Conservation (phyloP, 192 early-diverging fungal genomes). For the Entrophospora sp. region DNA sequence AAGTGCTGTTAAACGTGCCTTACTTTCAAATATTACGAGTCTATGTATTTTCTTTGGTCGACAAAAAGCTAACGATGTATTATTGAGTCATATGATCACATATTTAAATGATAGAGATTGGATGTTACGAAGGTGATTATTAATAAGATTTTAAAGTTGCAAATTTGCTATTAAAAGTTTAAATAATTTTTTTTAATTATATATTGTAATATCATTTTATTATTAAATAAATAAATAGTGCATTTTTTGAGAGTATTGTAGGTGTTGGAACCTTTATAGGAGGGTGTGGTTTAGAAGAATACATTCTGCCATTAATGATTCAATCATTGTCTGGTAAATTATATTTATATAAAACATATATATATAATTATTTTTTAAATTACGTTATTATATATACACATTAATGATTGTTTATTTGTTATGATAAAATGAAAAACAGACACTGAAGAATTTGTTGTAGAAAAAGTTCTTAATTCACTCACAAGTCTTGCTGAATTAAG, state of each 20-base stretch:
- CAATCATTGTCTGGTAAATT: constrained; percentile 63
- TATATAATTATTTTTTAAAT: too few species aligned
- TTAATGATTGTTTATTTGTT: too few species aligned
- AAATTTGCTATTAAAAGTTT: background rate
- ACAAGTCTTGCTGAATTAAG: constrained; percentile 69
- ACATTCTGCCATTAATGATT: constrained; percentile 88
- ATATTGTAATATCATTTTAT: too few species aligned
- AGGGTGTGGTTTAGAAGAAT: constrained; percentile 77
- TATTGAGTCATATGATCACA: constrained; percentile 90
- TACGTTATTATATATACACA: too few species aligned
- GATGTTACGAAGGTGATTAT: constrained; percentile 82
- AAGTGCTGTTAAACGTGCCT: constrained; percentile 73
- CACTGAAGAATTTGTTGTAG: constrained; percentile 85
- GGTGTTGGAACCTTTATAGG: constrained; percentile 87
- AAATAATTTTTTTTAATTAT: background rate
- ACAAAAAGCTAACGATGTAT: constrained; percentile 69
- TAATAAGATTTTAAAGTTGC: background rate
- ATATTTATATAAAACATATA: background rate
- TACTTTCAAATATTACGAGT: constrained; percentile 72
- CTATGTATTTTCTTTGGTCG: constrained; percentile 79
- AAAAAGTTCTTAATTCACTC: constrained; percentile 77
- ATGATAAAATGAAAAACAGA: too few species aligned
- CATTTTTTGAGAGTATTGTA: constrained; percentile 90
- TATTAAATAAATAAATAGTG: too few species aligned
- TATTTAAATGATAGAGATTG: constrained; percentile 95